A percentile compares a stretch with the other conserved stretches of the same genome.
Conservation (phyloP, 371 early-diverging fungal species). For the Mortierella sp. region DNA sequence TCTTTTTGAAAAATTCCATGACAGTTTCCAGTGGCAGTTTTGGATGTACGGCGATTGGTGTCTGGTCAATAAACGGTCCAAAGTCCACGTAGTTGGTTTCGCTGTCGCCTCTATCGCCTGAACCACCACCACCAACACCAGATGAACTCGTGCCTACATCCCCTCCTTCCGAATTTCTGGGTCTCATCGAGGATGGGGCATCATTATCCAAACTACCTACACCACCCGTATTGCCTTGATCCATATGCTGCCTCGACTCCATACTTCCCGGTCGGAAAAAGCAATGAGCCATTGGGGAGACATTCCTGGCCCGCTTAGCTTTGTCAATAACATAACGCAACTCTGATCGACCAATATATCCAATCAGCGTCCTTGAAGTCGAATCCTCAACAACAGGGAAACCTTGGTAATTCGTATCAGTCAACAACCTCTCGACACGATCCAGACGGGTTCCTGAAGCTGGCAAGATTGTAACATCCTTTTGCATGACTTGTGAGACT, state of each 20-base stretch:
- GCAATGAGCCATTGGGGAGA: slow-evolving; percentile 66
- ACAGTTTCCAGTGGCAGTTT: slow-evolving; percentile 89
- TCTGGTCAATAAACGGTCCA: slow-evolving; percentile 83
- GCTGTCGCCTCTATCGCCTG: slow-evolving; percentile 21
- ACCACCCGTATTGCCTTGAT: slow-evolving; percentile 9
- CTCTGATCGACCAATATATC: slow-evolving; percentile 85
- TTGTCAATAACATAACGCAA: slow-evolving; percentile 80
- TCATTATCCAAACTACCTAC: slow-evolving; percentile 36
- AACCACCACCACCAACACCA: not conserved
- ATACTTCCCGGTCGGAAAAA: slow-evolving; percentile 65
- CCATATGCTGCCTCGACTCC: slow-evolving; percentile 57
- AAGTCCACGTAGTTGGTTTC: slow-evolving; percentile 76
- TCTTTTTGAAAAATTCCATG: slow-evolving; percentile 91
- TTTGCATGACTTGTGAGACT: slow-evolving; percentile 77
- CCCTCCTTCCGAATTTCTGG: slow-evolving; percentile 9
- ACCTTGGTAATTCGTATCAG: slow-evolving; percentile 73
- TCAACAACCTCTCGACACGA: slow-evolving; percentile 63
- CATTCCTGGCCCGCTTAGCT: slow-evolving; percentile 62
- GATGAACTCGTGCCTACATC: slow-evolving; percentile 4
- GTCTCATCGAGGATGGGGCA: not conserved
- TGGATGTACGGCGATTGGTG: slow-evolving; percentile 88
- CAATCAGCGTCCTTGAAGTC: slow-evolving; percentile 77
- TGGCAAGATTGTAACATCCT: slow-evolving; percentile 68
- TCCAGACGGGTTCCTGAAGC: slow-evolving; percentile 62
- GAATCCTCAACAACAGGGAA: slow-evolving; percentile 88